Percentiles rank a stretch among this genome's conserved stretches.
Evolutionary conservation across 2,329 filamentous ascomycete genomes (phyloP).

Genomic region (Thyridium curvatum): DNA sequence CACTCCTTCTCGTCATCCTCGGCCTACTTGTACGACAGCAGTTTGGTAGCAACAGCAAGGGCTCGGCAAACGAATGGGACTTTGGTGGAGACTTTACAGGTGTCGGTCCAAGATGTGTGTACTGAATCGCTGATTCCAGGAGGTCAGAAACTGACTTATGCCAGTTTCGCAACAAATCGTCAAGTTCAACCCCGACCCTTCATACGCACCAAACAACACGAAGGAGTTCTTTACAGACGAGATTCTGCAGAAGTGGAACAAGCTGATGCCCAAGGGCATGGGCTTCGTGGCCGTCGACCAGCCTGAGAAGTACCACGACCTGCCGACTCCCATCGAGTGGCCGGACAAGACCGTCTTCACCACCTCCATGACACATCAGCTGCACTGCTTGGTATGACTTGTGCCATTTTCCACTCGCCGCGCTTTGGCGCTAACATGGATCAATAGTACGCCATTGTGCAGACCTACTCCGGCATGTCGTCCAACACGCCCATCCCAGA

Average conservation of each 20-base stretch:
- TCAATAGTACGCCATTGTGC: conserved; percentile 29
- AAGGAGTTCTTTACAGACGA: conserved; percentile 28
- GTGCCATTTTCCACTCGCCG: not conserved
- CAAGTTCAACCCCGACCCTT: conserved; percentile 24
- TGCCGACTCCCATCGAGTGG: conserved; percentile 25
- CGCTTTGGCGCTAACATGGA: not conserved
- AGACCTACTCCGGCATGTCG: conserved; percentile 35
- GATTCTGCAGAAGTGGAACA: conserved; percentile 25
- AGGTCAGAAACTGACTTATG: not conserved
- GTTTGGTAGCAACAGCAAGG: conserved; percentile 10
- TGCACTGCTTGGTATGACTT: conserved; percentile 23
- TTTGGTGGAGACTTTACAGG: conserved; percentile 29
- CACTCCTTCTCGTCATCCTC: conserved; percentile 28
- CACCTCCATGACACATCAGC: conserved; percentile 27
- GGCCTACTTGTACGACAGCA: conserved; percentile 26
- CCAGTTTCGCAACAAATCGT: conserved; percentile 22
- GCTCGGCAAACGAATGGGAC: conserved; percentile 17
- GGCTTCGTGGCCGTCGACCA: conserved; percentile 29
- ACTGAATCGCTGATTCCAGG: not conserved
- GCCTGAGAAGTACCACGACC: conserved; percentile 26
- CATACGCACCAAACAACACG: conserved; percentile 26
- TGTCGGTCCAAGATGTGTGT: conserved; percentile 23
- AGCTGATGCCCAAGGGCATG: conserved; percentile 27
- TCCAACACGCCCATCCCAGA: conserved; percentile 30
- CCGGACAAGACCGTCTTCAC: conserved; percentile 27